Evolutionary conservation across 805 yeast genomes (phyloP).

Genomic region (Schwanniomyces yamadae): DNA sequence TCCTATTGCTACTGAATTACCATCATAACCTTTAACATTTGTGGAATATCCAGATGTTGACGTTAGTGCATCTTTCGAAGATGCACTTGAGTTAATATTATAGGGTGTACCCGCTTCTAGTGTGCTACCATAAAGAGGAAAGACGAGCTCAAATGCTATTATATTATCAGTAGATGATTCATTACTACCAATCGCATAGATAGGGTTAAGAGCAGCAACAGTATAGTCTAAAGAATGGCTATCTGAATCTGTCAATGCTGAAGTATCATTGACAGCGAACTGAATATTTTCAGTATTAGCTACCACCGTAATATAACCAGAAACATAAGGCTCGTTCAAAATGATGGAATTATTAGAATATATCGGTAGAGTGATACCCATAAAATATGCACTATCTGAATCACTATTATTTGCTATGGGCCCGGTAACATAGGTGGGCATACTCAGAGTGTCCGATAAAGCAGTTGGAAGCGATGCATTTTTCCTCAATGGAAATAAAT

Average conservation of each 20-base stretch:
- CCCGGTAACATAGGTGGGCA: conserved; percentile 51
- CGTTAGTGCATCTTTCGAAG: conserved; percentile 29
- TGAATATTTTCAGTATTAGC: conserved; percentile 35
- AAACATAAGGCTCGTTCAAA: conserved; percentile 50
- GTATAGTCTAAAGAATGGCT: conserved; percentile 19
- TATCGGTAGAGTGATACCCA: conserved; percentile 79
- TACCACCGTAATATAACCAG: conserved; percentile 68
- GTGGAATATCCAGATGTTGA: conserved; percentile 28
- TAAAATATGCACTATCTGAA: conserved; percentile 41
- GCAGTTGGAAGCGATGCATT: conserved; percentile 32
- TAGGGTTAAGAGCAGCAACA: conserved; percentile 34
- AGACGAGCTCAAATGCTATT: conserved; percentile 39
- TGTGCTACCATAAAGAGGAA: conserved; percentile 6
- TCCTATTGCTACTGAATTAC: conserved; percentile 34
- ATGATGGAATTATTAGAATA: conserved; percentile 71
- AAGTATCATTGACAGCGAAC: conserved; percentile 23
- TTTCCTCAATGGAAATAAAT: conserved; percentile 51
- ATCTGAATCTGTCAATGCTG: conserved; percentile 9
- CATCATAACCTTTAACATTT: conserved; percentile 19
- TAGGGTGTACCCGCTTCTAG: conserved; percentile 31
- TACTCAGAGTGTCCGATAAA: conserved; percentile 5
- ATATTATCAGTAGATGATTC: conserved; percentile 35
- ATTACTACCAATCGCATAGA: conserved; percentile 14
- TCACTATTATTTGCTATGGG: conserved; percentile 51
- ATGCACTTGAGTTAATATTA: conserved; percentile 24